phyloP scores from a whole-genome alignment of 2,329 filamentous ascomycete genomes.

The Colletotrichum tropicicola region DNA sequence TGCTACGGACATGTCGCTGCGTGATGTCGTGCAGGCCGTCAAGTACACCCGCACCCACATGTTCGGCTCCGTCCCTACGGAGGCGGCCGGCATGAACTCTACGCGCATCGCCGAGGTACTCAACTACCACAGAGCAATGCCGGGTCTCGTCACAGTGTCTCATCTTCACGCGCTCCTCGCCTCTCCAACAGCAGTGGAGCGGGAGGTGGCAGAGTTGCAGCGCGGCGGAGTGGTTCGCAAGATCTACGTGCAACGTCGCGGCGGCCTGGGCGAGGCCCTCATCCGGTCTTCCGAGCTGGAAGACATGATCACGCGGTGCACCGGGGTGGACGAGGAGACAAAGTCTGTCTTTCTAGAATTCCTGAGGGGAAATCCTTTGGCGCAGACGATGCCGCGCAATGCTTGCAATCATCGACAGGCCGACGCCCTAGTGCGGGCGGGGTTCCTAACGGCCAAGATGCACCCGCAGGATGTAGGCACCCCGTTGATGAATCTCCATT shows the following conservation, averaged over 20 bases:
- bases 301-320: constrained; percentile 36
- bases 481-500: constrained; percentile 48
- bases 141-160: constrained; percentile 71
- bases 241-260: constrained; percentile 69
- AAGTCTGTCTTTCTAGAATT: constrained; percentile 61
- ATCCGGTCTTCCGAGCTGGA: constrained; percentile 64
- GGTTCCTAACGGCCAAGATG: constrained; percentile 68
- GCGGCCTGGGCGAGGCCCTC: constrained; percentile 71
- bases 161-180: constrained; percentile 69
- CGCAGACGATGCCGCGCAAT: constrained; percentile 37
- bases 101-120: constrained; percentile 70
- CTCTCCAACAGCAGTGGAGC: constrained; percentile 71
- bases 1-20: constrained; percentile 62
- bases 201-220: constrained; percentile 71
- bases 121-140: constrained; percentile 65
- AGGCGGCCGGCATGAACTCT: constrained; percentile 68
- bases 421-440: constrained; percentile 68
- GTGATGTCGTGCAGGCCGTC: constrained; percentile 73
- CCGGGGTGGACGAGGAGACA: constrained; percentile 44
- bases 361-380: constrained; percentile 60
- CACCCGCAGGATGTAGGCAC: constrained; percentile 24
- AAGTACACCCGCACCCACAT: constrained; percentile 67
- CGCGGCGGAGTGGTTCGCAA: constrained; percentile 66
- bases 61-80: constrained; percentile 70
- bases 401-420: constrained; percentile 47